Percentiles rank a stretch among this genome's conserved stretches.
Conservation (phyloP, 164 flowering plant genomes). For the Dillenia turbinata region DNA sequence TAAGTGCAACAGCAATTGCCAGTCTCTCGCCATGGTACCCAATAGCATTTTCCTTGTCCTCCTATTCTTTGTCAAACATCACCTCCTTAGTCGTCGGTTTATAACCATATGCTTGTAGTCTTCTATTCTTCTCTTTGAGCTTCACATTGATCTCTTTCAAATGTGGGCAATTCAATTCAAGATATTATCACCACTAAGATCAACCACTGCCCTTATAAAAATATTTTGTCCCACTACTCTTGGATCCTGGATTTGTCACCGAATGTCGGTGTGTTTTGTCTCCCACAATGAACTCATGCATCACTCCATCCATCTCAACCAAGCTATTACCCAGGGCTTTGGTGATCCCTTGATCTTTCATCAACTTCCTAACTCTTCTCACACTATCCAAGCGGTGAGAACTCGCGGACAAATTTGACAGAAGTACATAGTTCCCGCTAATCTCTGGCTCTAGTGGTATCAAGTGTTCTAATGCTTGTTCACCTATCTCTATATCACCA, state of each 20-base stretch:
- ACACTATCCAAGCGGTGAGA: conserved; percentile 31
- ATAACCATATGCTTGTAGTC: conserved; percentile 28
- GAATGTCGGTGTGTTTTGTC: conserved; percentile 33
- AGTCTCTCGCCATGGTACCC: conserved; percentile 47
- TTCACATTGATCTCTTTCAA: conserved; percentile 22
- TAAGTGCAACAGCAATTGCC: conserved; percentile 48
- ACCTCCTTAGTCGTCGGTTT: conserved; percentile 33
- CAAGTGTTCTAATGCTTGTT: conserved; percentile 37
- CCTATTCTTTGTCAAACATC: conserved; percentile 48
- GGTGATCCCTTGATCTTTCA: conserved; percentile 33
- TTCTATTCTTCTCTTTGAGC: conserved; percentile 25
- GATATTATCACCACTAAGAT: too few species aligned
- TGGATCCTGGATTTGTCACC: too few species aligned
- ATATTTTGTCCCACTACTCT: too few species aligned
- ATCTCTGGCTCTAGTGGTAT: conserved; percentile 50
- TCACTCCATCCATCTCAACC: conserved; percentile 28
- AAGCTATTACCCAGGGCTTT: conserved; percentile 42
- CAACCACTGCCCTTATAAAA: too few species aligned
- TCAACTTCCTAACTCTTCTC: conserved; percentile 26
- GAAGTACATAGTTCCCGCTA: conserved; percentile 58
- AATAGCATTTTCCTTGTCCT: conserved; percentile 47
- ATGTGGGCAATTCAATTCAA: too few species aligned
- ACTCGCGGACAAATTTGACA: conserved; percentile 50
- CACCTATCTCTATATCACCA: conserved; percentile 44
- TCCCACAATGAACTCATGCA: conserved; percentile 38